A percentile compares a stretch with the other conserved stretches of the same genome.
These are phyloP conservation scores for Cucurbita ficifolia DNA, from an alignment of 306 rosid genomes.

Conservation along the genomic window DNA sequence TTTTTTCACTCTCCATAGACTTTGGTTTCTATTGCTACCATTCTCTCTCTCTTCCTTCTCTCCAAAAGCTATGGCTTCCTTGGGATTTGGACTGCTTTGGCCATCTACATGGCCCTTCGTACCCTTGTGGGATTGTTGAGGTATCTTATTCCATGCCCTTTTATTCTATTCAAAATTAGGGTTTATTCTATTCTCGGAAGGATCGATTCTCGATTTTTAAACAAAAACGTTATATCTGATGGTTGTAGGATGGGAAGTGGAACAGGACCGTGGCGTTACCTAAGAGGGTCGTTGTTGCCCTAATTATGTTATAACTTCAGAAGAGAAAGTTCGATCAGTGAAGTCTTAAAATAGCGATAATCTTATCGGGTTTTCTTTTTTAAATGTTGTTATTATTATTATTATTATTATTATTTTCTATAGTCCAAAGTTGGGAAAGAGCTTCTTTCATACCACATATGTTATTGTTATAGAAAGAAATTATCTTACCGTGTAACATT, in stretches of 20 bases:
- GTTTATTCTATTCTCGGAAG: background rate
- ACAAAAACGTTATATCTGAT: background rate
- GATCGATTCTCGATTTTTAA: no score
- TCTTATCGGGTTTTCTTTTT: background rate
- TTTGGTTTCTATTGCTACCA: conserved; percentile 54
- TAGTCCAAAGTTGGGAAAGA: background rate
- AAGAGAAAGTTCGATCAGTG: background rate
- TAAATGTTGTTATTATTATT: background rate
- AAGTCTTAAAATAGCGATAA: background rate
- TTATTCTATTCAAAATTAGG: background rate
- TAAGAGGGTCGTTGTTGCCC: conserved; percentile 5
- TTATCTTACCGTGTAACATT: background rate
- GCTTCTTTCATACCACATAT: background rate
- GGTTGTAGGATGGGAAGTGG: conserved; percentile 11
- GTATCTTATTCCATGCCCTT: conserved; percentile 10
- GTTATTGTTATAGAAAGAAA: background rate
- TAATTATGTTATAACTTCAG: background rate
- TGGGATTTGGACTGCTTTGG: conserved; percentile 75
- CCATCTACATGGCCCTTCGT: conserved; percentile 63
- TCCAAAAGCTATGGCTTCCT: conserved; percentile 56
- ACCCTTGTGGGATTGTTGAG: conserved; percentile 62
- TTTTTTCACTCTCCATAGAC: conserved; percentile 20
- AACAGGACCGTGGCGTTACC: conserved; percentile 14
- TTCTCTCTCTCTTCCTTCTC: conserved; percentile 38
- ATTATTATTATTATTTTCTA: background rate